Percentiles rank a stretch among this genome's conserved stretches.
Conservation (phyloP, 345 rosid genomes). For the Eutrema heterophyllum region DNA sequence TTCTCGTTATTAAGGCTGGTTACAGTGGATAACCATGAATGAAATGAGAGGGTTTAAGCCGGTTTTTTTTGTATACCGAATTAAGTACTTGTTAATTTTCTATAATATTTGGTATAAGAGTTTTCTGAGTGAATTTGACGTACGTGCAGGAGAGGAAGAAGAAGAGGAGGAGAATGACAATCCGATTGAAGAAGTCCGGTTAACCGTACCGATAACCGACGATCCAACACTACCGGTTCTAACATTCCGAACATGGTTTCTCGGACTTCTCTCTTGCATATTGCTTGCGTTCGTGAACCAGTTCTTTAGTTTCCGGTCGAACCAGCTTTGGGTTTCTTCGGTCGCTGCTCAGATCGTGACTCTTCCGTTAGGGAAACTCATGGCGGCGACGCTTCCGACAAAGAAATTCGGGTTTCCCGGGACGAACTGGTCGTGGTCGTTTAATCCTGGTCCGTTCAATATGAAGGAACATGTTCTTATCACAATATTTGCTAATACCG, state of each 20-base stretch:
- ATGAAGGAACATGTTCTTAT: conserved; percentile 54
- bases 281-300: conserved; percentile 51
- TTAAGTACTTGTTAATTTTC: not conserved
- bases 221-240: conserved; percentile 43
- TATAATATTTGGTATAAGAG: not conserved
- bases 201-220: conserved; percentile 50
- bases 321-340: conserved; percentile 34
- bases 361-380: conserved; percentile 42
- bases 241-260: conserved; percentile 58
- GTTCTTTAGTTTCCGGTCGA: conserved; percentile 44
- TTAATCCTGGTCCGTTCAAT: conserved; percentile 54
- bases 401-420: conserved; percentile 30
- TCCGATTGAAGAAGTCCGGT: conserved; percentile 59
- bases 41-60: no score
- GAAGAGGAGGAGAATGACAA: conserved; percentile 35
- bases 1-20: no score
- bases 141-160: conserved; percentile 22
- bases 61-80: no score
- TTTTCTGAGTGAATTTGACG: not conserved
- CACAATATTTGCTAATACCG: conserved; percentile 50
- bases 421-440: conserved; percentile 36
- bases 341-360: conserved; percentile 46
- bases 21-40: no score
- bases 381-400: conserved; percentile 49
- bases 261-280: conserved; percentile 39